phyloP scores from a whole-genome alignment of 2,329 filamentous ascomycete species.

The Penicillium occitanis region DNA sequence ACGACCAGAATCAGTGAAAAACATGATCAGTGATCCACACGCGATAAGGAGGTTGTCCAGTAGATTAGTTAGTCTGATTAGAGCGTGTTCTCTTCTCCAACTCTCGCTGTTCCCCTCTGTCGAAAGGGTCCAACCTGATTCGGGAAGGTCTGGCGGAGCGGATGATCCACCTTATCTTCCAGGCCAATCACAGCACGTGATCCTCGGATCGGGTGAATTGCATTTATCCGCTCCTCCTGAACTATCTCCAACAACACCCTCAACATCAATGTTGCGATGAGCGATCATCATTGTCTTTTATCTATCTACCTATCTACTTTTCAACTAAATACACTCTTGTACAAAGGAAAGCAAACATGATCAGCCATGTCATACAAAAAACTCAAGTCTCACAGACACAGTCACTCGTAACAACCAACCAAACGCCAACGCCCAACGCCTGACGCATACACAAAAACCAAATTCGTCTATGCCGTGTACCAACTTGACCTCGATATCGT shows the following conservation, averaged over 20 bases:
- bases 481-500: not conserved
- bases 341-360: not conserved
- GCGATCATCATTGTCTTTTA: not conserved
- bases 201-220: not conserved
- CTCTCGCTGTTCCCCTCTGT: not conserved
- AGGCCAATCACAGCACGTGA: not conserved
- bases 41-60: conserved; percentile 3
- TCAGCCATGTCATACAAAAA: not conserved
- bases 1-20: not conserved
- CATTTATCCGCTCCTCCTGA: not conserved
- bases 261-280: not conserved
- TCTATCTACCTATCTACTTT: not conserved
- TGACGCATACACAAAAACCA: not conserved
- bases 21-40: not conserved
- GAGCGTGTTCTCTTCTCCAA: conserved; percentile 1
- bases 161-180: not conserved
- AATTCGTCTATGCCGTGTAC: not conserved
- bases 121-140: not conserved
- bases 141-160: not conserved
- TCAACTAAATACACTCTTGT: not conserved
- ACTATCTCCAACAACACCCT: not conserved
- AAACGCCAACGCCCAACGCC: not conserved
- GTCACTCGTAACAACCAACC: not conserved
- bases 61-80: not conserved
- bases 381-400: not conserved